Conservation (phyloP, 2,329 filamentous ascomycete species). For the Sarocladium brachiariae region DNA sequence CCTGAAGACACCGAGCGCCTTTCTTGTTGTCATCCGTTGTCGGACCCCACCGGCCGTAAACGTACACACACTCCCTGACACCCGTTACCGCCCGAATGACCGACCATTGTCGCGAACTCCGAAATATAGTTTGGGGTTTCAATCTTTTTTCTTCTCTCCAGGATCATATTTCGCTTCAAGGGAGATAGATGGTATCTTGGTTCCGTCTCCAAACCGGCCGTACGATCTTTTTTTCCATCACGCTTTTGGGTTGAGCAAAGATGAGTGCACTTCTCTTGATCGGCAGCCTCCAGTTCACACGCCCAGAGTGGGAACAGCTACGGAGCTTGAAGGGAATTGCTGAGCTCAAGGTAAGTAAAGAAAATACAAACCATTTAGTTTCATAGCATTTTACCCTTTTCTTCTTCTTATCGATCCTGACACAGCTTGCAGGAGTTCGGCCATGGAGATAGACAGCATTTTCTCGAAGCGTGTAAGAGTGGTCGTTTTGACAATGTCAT, state of each 20-base stretch:
- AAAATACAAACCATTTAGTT: too few species aligned
- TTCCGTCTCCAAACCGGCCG: not conserved
- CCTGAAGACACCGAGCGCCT: too few species aligned
- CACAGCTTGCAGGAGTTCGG: not conserved
- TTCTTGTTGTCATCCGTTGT: not conserved
- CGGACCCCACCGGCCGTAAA: not conserved
- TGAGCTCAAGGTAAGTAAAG: not conserved
- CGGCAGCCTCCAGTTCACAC: not conserved
- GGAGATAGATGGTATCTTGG: not conserved
- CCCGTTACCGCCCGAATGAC: too few species aligned
- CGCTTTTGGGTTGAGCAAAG: too few species aligned
- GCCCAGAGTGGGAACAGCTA: conserved; percentile 3
- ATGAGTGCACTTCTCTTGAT: conserved; percentile 1
- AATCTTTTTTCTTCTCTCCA: too few species aligned
- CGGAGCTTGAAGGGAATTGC: not conserved
- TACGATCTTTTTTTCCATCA: too few species aligned
- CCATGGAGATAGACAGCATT: not conserved
- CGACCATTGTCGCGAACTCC: too few species aligned
- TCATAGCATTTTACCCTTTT: too few species aligned
- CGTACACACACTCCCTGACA: too few species aligned
- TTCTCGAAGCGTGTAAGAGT: conserved; percentile 2
- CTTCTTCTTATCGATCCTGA: too few species aligned
- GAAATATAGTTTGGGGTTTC: too few species aligned
- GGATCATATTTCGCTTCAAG: too few species aligned
- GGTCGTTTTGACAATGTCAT: not conserved